Base-by-base conservation (phyloP, 2,329 filamentous ascomycete genomes). In the Dactylonectria estremocensis region DNA sequence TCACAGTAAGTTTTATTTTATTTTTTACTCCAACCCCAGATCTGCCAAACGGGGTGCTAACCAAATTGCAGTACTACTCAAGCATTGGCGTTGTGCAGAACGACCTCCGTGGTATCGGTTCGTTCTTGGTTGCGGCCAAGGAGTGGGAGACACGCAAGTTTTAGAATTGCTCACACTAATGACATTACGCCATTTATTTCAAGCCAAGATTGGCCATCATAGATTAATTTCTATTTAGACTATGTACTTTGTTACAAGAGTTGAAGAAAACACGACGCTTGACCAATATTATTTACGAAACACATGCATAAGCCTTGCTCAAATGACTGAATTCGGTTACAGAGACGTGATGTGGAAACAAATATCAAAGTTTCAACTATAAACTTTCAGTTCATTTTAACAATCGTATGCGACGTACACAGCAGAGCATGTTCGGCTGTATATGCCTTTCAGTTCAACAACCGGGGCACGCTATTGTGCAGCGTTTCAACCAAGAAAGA, bases 1-100 rank as follows among this genome's bases (percentile, higher is more conserved):
- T 86, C 69, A 82, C 86, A 77, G 85, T 87, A 72, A 77, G 79
- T 53, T 52, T n/a, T n/a, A n/a, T n/a, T n/a, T n/a, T n/a, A n/a
- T n/a, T n/a, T 28, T 7, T 3, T 1, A 7, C 20, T 8, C 5
- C 3, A 3, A 4, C 3, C 5, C 2, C 0, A 16, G 2, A 9
- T 3, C 2, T 14, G 6, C 22, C 11, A 10, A 31, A 11, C 5
- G 4, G 11, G 2, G 16, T 5, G 18, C 52, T 37, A 4, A 73
- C 46, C 4, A 1, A 53, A 5, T 37, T 7, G 1, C 20, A 78
- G 77, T 78, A 78, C 20, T 78, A 78, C 46, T 72, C 77, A 0
- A 69, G 66, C 55, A 76, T 78, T 50, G 68, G 65, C 1, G 24
- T 75, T 11, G 71, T 77, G 4, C 67, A 73, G 16, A 76, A 78